Conservation (phyloP, 192 early-diverging fungal genomes). For the Rhizophlyctis rosea region DNA sequence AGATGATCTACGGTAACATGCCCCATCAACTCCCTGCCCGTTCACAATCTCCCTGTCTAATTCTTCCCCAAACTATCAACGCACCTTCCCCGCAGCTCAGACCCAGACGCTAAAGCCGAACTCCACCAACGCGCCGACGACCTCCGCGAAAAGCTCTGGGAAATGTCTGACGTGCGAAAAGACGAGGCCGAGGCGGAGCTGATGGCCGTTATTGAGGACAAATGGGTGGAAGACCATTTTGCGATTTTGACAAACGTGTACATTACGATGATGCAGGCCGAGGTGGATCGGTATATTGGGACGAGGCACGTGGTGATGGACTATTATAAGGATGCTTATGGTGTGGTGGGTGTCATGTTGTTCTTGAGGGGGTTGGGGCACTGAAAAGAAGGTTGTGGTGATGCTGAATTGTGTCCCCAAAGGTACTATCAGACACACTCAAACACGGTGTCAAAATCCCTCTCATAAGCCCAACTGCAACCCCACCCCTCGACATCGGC, state of each 20-base stretch:
- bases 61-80: no score
- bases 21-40: no score
- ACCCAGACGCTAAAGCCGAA: conserved; percentile 58
- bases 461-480: conserved; percentile 20
- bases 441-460: conserved; percentile 33
- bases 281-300: conserved; percentile 47
- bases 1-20: conserved; percentile 53
- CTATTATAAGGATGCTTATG: conserved; percentile 50
- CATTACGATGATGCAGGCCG: conserved; percentile 56
- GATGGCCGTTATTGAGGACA: conserved; percentile 49
- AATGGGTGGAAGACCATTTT: conserved; percentile 61
- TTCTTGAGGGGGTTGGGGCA: no score
- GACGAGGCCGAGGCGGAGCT: conserved; percentile 62
- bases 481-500: conserved; percentile 33
- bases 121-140: conserved; percentile 62
- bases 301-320: conserved; percentile 50
- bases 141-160: conserved; percentile 59
- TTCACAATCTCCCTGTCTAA: no score
- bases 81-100: conserved; percentile 40
- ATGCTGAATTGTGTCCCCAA: background rate
- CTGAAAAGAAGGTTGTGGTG: no score
- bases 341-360: conserved; percentile 26
- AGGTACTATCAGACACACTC: conserved; percentile 20
- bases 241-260: conserved; percentile 49
- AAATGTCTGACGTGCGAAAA: conserved; percentile 51